phyloP scores from a whole-genome alignment of 148 eudicot genomes.

The Selenicereus undatus region DNA sequence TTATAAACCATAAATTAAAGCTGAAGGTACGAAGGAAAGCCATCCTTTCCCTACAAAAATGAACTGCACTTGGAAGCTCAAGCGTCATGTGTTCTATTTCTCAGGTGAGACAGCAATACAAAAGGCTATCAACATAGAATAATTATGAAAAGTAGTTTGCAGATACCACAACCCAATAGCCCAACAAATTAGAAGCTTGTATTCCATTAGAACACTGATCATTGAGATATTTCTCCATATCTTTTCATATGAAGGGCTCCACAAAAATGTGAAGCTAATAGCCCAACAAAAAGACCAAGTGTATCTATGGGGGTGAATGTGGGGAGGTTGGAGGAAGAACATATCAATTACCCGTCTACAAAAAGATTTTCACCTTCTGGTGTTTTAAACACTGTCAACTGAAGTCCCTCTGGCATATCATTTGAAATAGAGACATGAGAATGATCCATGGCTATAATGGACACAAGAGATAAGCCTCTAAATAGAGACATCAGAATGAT shows the following conservation, averaged over 20 bases:
- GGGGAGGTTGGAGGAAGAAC: background rate
- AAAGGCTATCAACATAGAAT: background rate
- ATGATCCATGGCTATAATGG: background rate
- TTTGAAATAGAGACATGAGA: slow-evolving; percentile 2
- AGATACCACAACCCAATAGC: background rate
- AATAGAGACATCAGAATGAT: slow-evolving; percentile 1
- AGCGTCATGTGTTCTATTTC: background rate
- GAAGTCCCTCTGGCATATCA: slow-evolving; percentile 72
- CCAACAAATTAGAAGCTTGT: too few species aligned
- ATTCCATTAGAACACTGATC: background rate
- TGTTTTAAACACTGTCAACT: slow-evolving; percentile 55
- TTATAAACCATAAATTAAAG: background rate
- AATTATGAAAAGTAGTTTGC: background rate
- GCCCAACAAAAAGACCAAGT: background rate
- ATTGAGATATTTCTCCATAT: background rate
- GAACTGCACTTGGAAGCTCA: background rate
- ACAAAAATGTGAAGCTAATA: background rate
- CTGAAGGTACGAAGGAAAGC: background rate
- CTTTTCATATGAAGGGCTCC: background rate
- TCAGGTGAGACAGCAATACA: background rate
- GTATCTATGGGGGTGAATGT: background rate
- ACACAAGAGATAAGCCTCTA: background rate
- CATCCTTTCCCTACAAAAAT: background rate
- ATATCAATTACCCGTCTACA: slow-evolving; percentile 57
- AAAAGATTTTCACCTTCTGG: slow-evolving; percentile 63